phyloP scores from a whole-genome alignment of 106 monocot species.

The Narthecium ossifragum region DNA sequence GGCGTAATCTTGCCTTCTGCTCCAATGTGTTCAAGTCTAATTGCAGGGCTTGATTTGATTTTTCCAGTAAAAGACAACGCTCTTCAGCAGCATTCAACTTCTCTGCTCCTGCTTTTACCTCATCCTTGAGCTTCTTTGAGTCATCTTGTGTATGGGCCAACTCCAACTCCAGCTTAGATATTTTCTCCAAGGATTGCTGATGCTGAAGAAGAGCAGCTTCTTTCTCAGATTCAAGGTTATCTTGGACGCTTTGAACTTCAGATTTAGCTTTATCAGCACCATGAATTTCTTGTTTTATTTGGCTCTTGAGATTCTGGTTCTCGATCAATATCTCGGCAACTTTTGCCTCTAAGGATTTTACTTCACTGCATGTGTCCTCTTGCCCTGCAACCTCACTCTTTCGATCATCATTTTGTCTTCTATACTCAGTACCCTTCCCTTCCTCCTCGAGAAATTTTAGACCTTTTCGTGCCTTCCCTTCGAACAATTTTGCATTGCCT shows the following conservation, averaged over 20 bases:
- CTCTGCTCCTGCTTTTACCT: slow-evolving; percentile 9
- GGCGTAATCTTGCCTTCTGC: slow-evolving; percentile 18
- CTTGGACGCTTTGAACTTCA: slow-evolving; percentile 32
- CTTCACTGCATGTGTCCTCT: slow-evolving; percentile 8
- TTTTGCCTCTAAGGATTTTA: slow-evolving; percentile 23
- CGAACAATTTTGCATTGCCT: slow-evolving; percentile 14
- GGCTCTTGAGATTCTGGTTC: slow-evolving; percentile 32
- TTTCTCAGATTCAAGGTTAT: slow-evolving; percentile 34
- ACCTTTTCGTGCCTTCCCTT: slow-evolving; percentile 26
- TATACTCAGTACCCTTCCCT: neutral
- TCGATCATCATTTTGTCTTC: neutral
- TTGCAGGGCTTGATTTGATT: slow-evolving; percentile 17
- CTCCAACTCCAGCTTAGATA: slow-evolving; percentile 34
- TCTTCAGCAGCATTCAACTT: slow-evolving; percentile 26
- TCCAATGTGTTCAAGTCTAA: slow-evolving; percentile 11
- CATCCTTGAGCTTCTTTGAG: slow-evolving; percentile 36
- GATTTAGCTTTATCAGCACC: slow-evolving; percentile 19
- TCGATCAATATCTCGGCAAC: slow-evolving; percentile 25
- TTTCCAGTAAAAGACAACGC: slow-evolving; percentile 18
- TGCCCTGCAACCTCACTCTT: slow-evolving; percentile 4
- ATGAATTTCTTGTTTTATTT: slow-evolving; percentile 16
- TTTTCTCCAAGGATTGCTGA: slow-evolving; percentile 20
- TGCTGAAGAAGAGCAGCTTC: slow-evolving; percentile 32
- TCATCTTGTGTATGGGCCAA: slow-evolving; percentile 27
- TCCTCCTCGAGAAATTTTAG: slow-evolving; percentile 10